A percentile compares a stretch with the other conserved stretches of the same genome.
Conservation (phyloP, 176 grass and related monocot species). For the Eragrostis nindensis region DNA sequence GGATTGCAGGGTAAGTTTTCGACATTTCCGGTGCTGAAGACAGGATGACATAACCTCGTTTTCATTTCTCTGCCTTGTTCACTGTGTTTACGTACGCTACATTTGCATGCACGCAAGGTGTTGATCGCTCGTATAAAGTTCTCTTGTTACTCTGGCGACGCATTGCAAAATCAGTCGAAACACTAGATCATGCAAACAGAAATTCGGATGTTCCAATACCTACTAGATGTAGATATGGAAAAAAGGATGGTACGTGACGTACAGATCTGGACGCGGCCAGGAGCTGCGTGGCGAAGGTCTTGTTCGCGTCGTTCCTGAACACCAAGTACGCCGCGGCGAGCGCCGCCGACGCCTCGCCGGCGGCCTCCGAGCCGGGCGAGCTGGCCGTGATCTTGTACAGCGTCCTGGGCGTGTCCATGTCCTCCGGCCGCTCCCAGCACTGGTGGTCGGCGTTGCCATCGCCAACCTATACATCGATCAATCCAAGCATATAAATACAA, state of each 20-base stretch:
- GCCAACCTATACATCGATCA: slow-evolving; percentile 43
- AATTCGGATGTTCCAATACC: neutral
- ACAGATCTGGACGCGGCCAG: slow-evolving; percentile 45
- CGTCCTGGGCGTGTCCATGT: slow-evolving; percentile 71
- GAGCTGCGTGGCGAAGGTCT: slow-evolving; percentile 28
- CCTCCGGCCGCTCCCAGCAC: slow-evolving; percentile 80
- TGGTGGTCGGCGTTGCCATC: slow-evolving; percentile 64
- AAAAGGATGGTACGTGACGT: too few species aligned
- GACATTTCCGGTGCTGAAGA: neutral
- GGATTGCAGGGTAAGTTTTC: neutral
- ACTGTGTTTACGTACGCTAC: neutral
- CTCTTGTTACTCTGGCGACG: neutral
- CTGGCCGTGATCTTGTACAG: slow-evolving; percentile 54
- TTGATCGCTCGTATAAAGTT: neutral
- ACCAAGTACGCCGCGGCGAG: slow-evolving; percentile 48
- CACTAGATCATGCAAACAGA: neutral
- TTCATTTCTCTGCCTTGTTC: neutral
- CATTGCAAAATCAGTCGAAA: neutral
- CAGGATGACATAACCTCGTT: too few species aligned
- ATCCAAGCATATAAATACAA: neutral
- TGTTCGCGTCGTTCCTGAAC: slow-evolving; percentile 41
- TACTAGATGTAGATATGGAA: neutral
- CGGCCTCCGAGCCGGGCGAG: slow-evolving; percentile 57
- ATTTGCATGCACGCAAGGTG: neutral
- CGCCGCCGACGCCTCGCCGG: slow-evolving; percentile 56